A percentile compares a stretch with the other conserved stretches of the same genome.
Evolutionary conservation across 768 basidiomycete genomes (phyloP).

Genomic region (Lactarius tabidus): DNA sequence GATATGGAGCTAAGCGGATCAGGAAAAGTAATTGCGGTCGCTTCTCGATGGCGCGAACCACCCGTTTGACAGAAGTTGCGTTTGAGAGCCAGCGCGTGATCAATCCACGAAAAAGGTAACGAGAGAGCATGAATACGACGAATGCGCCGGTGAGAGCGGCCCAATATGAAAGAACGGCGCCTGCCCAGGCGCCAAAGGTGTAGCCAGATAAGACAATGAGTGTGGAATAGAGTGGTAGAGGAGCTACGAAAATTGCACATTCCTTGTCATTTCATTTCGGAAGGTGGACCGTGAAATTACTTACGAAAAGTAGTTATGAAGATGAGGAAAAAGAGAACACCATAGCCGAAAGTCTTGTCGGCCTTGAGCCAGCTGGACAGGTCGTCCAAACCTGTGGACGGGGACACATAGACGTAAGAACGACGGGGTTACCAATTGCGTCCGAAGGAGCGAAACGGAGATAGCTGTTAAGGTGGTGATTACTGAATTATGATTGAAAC

Average conservation of each 20-base stretch:
- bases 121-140: constrained; percentile 76
- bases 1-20: constrained; percentile 88
- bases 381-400: constrained; percentile 65
- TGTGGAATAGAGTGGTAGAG: constrained; percentile 88
- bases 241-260: constrained; percentile 47
- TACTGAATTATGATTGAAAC: constrained; percentile 30
- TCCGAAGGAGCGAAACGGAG: constrained; percentile 18
- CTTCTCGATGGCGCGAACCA: constrained; percentile 83
- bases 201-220: constrained; percentile 90
- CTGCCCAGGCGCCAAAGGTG: constrained; percentile 80
- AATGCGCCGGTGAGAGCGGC: constrained; percentile 84
- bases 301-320: constrained; percentile 85
- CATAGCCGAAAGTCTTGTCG: constrained; percentile 69
- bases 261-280: constrained; percentile 17
- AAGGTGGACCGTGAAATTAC: constrained; percentile 33
- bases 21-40: constrained; percentile 86
- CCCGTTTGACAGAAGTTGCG: constrained; percentile 68
- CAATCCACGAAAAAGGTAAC: constrained; percentile 61
- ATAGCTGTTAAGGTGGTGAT: constrained; percentile 15
- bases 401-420: constrained; percentile 21
- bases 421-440: constrained; percentile 5
- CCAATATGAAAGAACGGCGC: constrained; percentile 81
- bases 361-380: constrained; percentile 74
- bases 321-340: constrained; percentile 75
- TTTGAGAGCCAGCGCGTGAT: constrained; percentile 73